phyloP scores from a whole-genome alignment of 2,329 filamentous ascomycete genomes.

The Ophiosphaerella narmari region DNA sequence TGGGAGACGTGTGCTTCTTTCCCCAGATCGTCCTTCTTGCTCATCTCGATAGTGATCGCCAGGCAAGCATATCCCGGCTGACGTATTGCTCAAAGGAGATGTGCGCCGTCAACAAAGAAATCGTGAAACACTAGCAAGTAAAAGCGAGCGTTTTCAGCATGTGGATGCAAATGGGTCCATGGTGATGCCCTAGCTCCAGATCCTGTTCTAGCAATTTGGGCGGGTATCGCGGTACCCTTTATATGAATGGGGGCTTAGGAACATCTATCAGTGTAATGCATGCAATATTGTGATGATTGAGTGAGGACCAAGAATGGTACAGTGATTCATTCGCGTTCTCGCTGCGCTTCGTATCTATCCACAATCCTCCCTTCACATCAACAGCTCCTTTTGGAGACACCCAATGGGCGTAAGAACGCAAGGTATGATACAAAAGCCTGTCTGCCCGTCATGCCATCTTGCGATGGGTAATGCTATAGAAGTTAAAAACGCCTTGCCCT shows the following conservation, averaged over 20 bases:
- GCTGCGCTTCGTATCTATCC: conserved; percentile 3
- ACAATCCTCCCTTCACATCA: conserved; percentile 8
- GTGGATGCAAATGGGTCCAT: neutral
- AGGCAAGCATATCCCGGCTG: no score
- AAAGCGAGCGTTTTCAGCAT: neutral
- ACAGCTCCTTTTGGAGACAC: conserved; percentile 9
- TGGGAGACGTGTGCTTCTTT: no score
- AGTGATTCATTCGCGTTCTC: neutral
- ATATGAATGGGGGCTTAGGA: neutral
- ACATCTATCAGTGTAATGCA: neutral
- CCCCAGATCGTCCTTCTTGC: no score
- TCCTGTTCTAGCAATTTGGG: neutral
- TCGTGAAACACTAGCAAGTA: neutral
- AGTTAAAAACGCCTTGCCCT: conserved; percentile 19
- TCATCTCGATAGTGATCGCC: no score
- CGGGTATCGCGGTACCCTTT: neutral
- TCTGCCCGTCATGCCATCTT: conserved; percentile 20
- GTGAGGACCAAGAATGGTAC: conserved; percentile 1
- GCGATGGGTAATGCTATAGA: conserved; percentile 24
- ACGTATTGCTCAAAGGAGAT: no score
- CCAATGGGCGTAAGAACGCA: conserved; percentile 13
- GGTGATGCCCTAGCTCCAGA: neutral
- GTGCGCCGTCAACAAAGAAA: no score
- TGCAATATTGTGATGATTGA: no score
- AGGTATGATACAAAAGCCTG: conserved; percentile 20